A percentile compares a stretch with the other conserved stretches of the same genome.
These are phyloP conservation scores for Claviceps sp. DNA, from an alignment of 2,329 filamentous ascomycete genomes.

Conservation along the genomic window DNA sequence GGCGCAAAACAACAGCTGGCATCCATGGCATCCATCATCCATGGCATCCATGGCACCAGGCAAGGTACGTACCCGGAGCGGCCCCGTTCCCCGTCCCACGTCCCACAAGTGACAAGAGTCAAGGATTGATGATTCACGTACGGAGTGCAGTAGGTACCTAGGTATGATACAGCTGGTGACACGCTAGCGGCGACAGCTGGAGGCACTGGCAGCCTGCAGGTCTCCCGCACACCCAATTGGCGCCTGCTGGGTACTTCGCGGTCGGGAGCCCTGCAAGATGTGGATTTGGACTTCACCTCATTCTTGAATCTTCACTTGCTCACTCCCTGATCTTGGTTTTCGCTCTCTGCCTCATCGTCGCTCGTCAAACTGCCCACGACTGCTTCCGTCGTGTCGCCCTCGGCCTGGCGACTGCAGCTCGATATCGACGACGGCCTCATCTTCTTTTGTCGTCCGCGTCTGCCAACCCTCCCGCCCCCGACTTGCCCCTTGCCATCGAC, in stretches of 20 bases:
- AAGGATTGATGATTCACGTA: too few relatives aligned
- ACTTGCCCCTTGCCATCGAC: background rate
- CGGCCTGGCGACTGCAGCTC: constrained; percentile 3
- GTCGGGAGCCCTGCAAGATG: constrained; percentile 1
- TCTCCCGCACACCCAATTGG: background rate
- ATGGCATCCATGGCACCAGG: background rate
- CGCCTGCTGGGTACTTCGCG: background rate
- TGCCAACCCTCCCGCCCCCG: background rate
- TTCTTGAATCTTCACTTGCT: constrained; percentile 15
- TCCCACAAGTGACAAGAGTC: background rate
- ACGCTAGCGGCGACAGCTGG: background rate
- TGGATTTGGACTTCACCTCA: constrained; percentile 12
- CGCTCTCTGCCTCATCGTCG: constrained; percentile 4
- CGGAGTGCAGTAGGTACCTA: too few relatives aligned
- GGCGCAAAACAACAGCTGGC: background rate
- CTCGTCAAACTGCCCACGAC: background rate
- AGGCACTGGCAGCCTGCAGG: background rate
- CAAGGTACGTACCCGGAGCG: background rate
- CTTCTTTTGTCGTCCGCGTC: background rate
- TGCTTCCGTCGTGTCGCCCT: background rate
- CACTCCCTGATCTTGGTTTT: constrained; percentile 9
- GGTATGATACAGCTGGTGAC: background rate
- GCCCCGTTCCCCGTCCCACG: background rate
- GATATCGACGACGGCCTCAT: background rate
- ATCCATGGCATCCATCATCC: background rate